Base-by-base conservation (phyloP, 768 basidiomycete species). In the Tricholoma matsutake region DNA sequence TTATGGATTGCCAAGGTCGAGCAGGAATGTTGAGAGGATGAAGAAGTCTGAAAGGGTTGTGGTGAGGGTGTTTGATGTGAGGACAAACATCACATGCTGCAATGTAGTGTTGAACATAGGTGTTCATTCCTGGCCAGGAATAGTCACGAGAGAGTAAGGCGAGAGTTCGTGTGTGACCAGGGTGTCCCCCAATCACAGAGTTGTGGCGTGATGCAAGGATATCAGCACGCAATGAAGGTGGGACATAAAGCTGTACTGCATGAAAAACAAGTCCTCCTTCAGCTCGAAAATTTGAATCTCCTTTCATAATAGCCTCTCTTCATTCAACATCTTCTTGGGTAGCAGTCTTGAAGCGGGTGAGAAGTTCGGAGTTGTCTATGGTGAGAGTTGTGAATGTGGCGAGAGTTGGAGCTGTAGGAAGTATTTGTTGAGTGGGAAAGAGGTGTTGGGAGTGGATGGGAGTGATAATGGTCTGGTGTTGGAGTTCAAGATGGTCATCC, bases 131-230 rank as follows among this genome's bases (percentile, higher is more conserved):
- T n/a, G n/a, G n/a, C n/a, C n/a, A n/a, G n/a, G n/a, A n/a, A n/a
- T n/a, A n/a, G n/a, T n/a, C n/a, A n/a, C n/a, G n/a, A n/a, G n/a
- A n/a, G n/a, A n/a, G n/a, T n/a, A n/a, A n/a, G n/a, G n/a, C n/a
- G n/a, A n/a, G n/a, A n/a, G n/a, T n/a, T n/a, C n/a, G n/a, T n/a
- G n/a, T n/a, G n/a, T n/a, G n/a, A n/a, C n/a, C n/a, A n/a, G n/a
- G n/a, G n/a, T n/a, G n/a, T n/a, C n/a, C n/a, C n/a, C n/a, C n/a
- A n/a, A n/a, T n/a, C n/a, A 69, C 64, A 29, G 63, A 56, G 57
- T 83, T 75, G 63, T 83, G 81, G 18, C 65, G 65, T 2, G 61
- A 61, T 63, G 57, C 10, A 32, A 56, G 47, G 20, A 59, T 61
- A 20, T 64, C 54, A 25, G 57, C n/a, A 22, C 49, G 53, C 39